Evolutionary conservation across 2,329 filamentous ascomycete species (phyloP).

Genomic region (Fusarium keratoplasticum): DNA sequence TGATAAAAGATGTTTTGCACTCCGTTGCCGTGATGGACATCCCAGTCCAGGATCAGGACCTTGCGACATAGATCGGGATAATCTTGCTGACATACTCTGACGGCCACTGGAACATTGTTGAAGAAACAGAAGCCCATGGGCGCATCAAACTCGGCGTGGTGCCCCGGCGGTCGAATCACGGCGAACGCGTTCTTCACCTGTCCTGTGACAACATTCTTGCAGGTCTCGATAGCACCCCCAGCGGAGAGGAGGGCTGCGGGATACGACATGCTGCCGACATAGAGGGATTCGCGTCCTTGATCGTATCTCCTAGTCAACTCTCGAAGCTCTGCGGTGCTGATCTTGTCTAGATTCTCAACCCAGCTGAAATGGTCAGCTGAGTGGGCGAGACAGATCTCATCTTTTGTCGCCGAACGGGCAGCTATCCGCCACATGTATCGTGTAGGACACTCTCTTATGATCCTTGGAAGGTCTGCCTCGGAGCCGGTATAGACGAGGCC

Average conservation of each 20-base stretch:
- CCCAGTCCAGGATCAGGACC: constrained; percentile 94
- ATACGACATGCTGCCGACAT: constrained; percentile 85
- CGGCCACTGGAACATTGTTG: constrained; percentile 95
- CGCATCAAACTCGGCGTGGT: constrained; percentile 88
- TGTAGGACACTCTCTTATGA: constrained; percentile 65
- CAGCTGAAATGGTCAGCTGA: constrained; percentile 81
- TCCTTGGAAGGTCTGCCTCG: constrained; percentile 63
- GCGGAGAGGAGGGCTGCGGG: constrained; percentile 85
- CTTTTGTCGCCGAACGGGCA: constrained; percentile 79
- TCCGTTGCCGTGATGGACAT: constrained; percentile 85
- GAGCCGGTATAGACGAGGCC: constrained; percentile 78
- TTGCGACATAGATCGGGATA: constrained; percentile 87
- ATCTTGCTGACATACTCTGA: constrained; percentile 85
- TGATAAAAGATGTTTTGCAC: constrained; percentile 97
- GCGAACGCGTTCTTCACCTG: constrained; percentile 95
- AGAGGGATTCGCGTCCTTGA: constrained; percentile 79
- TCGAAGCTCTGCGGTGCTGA: constrained; percentile 74
- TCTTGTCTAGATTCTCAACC: constrained; percentile 70
- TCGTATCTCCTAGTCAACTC: constrained; percentile 71
- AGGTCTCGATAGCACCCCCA: constrained; percentile 95
- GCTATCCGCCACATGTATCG: constrained; percentile 81
- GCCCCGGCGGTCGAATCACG: constrained; percentile 92
- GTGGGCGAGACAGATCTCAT: constrained; percentile 86
- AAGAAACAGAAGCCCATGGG: constrained; percentile 97
- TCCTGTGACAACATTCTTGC: constrained; percentile 86